Evolutionary conservation across 2,329 filamentous ascomycete species (phyloP).

Genomic region (Penicillium psychrosexuale): DNA sequence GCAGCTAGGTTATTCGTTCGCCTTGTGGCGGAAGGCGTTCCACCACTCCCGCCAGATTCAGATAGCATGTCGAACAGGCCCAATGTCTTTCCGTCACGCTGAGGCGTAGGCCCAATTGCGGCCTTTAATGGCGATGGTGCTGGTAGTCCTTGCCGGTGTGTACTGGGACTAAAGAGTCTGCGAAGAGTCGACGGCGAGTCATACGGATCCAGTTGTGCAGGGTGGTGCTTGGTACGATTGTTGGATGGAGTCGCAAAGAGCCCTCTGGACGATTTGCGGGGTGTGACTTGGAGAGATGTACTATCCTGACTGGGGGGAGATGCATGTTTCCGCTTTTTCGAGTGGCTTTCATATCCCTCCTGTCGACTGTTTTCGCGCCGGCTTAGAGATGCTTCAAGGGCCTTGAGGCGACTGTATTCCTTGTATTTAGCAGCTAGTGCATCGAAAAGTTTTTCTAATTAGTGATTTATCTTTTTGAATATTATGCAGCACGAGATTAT

Average conservation of each 20-base stretch:
- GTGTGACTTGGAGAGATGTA: conserved; percentile 27
- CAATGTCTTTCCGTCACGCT: conserved; percentile 48
- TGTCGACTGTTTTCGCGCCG: conserved; percentile 21
- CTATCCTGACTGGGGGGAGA: conserved; percentile 28
- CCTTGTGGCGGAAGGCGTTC: conserved; percentile 32
- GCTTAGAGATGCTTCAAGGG: conserved; percentile 28
- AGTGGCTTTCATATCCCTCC: conserved; percentile 15
- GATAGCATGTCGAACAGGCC: conserved; percentile 50
- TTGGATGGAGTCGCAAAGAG: conserved; percentile 35
- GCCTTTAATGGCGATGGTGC: conserved; percentile 38
- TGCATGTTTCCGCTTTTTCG: conserved; percentile 34
- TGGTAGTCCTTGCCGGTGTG: conserved; percentile 27
- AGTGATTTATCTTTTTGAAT: background rate
- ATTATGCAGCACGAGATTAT: background rate
- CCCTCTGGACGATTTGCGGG: conserved; percentile 35
- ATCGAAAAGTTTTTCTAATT: background rate
- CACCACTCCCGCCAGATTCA: conserved; percentile 37
- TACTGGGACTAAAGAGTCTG: conserved; percentile 37
- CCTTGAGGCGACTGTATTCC: conserved; percentile 44
- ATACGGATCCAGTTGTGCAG: conserved; percentile 44
- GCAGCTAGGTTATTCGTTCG: conserved; percentile 28
- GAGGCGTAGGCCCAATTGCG: conserved; percentile 48
- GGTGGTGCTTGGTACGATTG: conserved; percentile 29
- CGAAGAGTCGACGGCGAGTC: conserved; percentile 43
- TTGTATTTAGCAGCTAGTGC: conserved; percentile 48